Percentiles rank a stretch among this genome's conserved stretches.
Evolutionary conservation across 192 early-diverging fungal species (phyloP).

Genomic region (Spizellomyces punctatus): DNA sequence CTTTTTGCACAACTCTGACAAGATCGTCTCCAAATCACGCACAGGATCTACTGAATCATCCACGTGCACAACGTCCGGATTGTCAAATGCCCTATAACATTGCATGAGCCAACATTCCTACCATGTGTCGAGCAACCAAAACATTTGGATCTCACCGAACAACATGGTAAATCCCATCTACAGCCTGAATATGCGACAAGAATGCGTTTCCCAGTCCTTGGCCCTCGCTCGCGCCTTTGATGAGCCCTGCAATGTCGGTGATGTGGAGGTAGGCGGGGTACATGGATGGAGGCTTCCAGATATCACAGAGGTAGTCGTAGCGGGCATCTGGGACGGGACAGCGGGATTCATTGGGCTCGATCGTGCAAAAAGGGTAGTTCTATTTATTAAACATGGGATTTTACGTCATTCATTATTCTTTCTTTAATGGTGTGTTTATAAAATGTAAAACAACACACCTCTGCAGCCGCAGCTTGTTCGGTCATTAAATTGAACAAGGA

Average conservation of each 20-base stretch:
- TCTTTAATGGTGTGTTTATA: not conserved
- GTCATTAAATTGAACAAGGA: slow-evolving; percentile 48
- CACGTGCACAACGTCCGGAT: slow-evolving; percentile 87
- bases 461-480: slow-evolving; percentile 19
- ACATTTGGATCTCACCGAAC: slow-evolving; percentile 3
- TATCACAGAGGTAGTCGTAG: slow-evolving; percentile 76
- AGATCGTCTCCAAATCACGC: slow-evolving; percentile 90
- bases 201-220: slow-evolving; percentile 84
- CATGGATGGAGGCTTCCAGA: slow-evolving; percentile 60
- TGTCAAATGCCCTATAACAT: slow-evolving; percentile 75
- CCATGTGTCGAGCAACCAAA: not conserved
- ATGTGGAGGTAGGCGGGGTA: slow-evolving; percentile 83
- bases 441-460: slow-evolving; percentile 9
- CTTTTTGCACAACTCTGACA: slow-evolving; percentile 91
- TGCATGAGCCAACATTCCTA: not conserved
- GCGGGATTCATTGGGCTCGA: slow-evolving; percentile 78
- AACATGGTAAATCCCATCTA: slow-evolving; percentile 62
- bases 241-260: slow-evolving; percentile 98
- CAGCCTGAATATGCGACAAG: slow-evolving; percentile 82
- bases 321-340: slow-evolving; percentile 89
- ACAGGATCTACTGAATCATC: slow-evolving; percentile 69
- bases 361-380: slow-evolving; percentile 54
- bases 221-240: slow-evolving; percentile 68
- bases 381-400: not conserved
- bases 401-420: too few relatives aligned